Percentiles rank a stretch among this genome's conserved stretches.
Conservation (phyloP, 495 filamentous ascomycete genomes). For the Hypoxylon cercidicola region DNA sequence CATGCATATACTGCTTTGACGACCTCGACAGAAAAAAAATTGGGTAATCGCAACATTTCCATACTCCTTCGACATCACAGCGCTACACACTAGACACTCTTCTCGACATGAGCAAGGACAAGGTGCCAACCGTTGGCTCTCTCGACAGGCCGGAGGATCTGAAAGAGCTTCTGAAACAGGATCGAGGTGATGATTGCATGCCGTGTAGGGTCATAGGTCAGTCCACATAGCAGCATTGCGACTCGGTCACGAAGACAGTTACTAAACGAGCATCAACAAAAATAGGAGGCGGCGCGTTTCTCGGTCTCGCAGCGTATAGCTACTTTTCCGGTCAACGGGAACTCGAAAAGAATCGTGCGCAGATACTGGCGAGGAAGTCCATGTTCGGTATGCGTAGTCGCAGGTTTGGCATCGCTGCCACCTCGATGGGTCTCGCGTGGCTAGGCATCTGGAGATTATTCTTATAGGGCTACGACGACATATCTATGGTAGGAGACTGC, state of each 20-base stretch:
- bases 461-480: conserved; percentile 10
- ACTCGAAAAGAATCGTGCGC: conserved; percentile 72
- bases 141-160: conserved; percentile 64
- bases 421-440: conserved; percentile 74
- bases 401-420: conserved; percentile 73
- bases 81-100: neutral
- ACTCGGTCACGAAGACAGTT: neutral
- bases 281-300: conserved; percentile 81
- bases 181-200: conserved; percentile 74
- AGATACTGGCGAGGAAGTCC: conserved; percentile 75
- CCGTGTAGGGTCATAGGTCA: conserved; percentile 75
- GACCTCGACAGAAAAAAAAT: neutral
- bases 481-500: neutral
- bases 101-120: conserved; percentile 54
- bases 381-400: conserved; percentile 82
- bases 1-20: no score
- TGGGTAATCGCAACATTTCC: neutral
- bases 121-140: conserved; percentile 49
- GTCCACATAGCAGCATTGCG: conserved; percentile 35
- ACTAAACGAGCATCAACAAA: conserved; percentile 13
- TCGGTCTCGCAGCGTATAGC: conserved; percentile 89
- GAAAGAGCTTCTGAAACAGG: conserved; percentile 65
- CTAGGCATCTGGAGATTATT: conserved; percentile 67
- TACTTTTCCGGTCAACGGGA: conserved; percentile 83
- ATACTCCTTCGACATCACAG: conserved; percentile 5